Conservation (phyloP, 2,329 filamentous ascomycete species). For the Venturia effusa region DNA sequence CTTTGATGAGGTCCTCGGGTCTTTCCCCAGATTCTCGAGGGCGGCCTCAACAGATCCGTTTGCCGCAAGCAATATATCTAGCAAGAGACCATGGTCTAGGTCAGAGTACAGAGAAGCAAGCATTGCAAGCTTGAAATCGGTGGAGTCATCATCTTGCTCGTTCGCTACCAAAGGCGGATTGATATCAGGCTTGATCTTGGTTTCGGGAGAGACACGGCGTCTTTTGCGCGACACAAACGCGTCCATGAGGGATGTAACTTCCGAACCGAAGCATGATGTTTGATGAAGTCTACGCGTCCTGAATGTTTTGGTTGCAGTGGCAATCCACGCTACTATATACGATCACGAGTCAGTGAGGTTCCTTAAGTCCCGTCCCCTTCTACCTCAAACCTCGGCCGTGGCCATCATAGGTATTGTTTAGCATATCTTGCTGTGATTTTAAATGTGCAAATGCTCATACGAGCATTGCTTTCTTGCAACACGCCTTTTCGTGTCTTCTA, state of each 20-base stretch:
- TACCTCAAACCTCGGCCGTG: not conserved
- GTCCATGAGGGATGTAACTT: conserved; percentile 20
- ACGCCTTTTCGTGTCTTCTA: not conserved
- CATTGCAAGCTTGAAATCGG: conserved; percentile 79
- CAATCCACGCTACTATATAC: not conserved
- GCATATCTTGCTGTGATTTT: not conserved
- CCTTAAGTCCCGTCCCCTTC: not conserved
- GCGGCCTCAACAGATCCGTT: conserved; percentile 65
- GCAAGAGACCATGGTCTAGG: conserved; percentile 52
- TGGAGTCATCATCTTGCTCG: conserved; percentile 56
- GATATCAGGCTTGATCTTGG: not conserved
- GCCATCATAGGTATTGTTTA: not conserved
- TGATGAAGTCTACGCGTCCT: not conserved
- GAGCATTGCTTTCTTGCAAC: not conserved
- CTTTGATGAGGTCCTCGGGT: conserved; percentile 25
- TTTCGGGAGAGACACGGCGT: conserved; percentile 17
- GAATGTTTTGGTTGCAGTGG: not conserved
- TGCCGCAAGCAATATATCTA: conserved; percentile 69
- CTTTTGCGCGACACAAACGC: conserved; percentile 28
- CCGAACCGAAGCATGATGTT: not conserved
- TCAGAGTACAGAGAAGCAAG: conserved; percentile 65
- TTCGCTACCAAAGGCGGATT: not conserved
- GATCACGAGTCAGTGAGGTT: not conserved
- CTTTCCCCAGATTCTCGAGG: conserved; percentile 41
- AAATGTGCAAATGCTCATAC: not conserved